Evolutionary conservation across 208 protist species (phyloP), one percentile per base, ranked within the genome.

Genomic region (Blastocrithidia nonstop): DNA sequence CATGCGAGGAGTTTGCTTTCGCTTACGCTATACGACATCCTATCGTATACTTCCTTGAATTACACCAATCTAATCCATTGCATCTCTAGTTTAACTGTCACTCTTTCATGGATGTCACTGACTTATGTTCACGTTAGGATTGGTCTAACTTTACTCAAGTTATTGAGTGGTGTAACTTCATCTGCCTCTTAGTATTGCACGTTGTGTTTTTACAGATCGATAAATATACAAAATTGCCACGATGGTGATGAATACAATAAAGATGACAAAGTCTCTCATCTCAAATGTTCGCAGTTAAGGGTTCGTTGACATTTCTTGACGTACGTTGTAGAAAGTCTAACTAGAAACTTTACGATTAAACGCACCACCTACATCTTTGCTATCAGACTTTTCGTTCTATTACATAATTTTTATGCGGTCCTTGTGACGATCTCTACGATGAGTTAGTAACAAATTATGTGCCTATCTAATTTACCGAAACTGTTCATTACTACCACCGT

Each of bases 321-420:
- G 75, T 57, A 88, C 87, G 4, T 74, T 85, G 35, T 81, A 77
- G 7, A 70, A 84, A 55, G 83, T 50, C 3, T 84, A 64, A 36
- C 82, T 73, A 51, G 88, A 87, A 49, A 80, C 76, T 65, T 87
- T 68, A 21, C 71, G 74, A 11, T 61, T 54, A 54, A 91, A 91
- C 22, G n/a, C n/a, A n/a, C n/a, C n/a, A n/a, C n/a, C n/a, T n/a
- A n/a, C n/a, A n/a, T n/a, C n/a, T n/a, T n/a, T n/a, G n/a, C n/a
- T n/a, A n/a, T 31, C n/a, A 0, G 23, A 53, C 6, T 28, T 23
- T 22, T 66, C 58, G n/a, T 11, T 40, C 11, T 32, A 39, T 11
- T 35, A 11, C 11, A n/a, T 35, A n/a, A 35, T 11, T 11, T 35
- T 35, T 35, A n/a, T n/a, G 21, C 49, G 46, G 63, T 91, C 77